These are phyloP conservation scores for Diphasiastrum complanatum DNA, from an alignment of 83 land plant species.

Conservation along the genomic window DNA sequence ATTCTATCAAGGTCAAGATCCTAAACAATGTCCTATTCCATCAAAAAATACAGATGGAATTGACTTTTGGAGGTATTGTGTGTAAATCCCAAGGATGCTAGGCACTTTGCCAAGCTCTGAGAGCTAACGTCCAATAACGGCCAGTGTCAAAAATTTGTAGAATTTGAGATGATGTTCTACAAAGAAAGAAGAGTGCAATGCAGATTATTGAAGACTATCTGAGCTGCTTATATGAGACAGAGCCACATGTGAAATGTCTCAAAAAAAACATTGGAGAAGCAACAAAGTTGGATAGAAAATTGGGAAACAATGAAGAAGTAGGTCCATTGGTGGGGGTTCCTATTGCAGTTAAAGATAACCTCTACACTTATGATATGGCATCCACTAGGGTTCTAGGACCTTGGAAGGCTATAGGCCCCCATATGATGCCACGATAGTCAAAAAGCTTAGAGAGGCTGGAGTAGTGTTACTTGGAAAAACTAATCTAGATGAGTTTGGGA, in stretches of 20 bases:
- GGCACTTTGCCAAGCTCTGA: too few relatives aligned
- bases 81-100: too few relatives aligned
- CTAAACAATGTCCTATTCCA: too few relatives aligned
- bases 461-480: constrained; percentile 86
- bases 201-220: constrained; percentile 55
- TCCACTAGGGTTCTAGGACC: constrained; percentile 84
- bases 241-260: constrained; percentile 62
- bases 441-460: constrained; percentile 51
- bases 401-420: constrained; percentile 75
- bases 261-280: constrained; percentile 49
- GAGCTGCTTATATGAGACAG: constrained; percentile 46
- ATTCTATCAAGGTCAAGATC: too few relatives aligned
- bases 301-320: constrained; percentile 39
- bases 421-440: constrained; percentile 83
- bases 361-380: constrained; percentile 77
- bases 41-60: too few relatives aligned
- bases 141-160: constrained; percentile 55
- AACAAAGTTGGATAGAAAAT: constrained; percentile 40
- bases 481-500: constrained; percentile 94
- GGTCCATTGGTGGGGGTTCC: constrained; percentile 69
- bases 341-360: constrained; percentile 80
- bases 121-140: not conserved
- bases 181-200: constrained; percentile 45
- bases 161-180: constrained; percentile 53
- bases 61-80: too few relatives aligned